phyloP scores from a whole-genome alignment of 2,329 filamentous ascomycete genomes.

The Elsinoe arachidis region DNA sequence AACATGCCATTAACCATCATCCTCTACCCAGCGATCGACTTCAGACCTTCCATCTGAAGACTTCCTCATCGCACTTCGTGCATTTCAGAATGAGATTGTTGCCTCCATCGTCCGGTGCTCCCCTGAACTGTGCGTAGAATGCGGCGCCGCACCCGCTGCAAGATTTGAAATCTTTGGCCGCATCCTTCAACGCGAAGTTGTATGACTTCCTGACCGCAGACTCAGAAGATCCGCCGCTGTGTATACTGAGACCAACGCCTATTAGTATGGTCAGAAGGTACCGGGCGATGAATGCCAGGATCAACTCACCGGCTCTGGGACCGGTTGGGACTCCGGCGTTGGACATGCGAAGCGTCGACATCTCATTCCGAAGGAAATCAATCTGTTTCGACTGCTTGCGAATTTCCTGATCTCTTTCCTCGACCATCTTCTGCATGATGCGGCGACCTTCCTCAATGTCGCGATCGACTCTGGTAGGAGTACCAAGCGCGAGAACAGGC shows the following conservation, averaged over 20 bases:
- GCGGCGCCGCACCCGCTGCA: not conserved
- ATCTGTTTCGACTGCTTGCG: not conserved
- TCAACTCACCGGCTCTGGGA: not conserved
- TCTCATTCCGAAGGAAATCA: not conserved
- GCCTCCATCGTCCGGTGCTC: conserved; percentile 1
- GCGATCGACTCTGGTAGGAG: not conserved
- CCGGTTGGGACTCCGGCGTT: not conserved
- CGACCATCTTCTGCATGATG: not conserved
- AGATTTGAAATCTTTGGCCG: conserved; percentile 8
- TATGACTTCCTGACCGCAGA: conserved; percentile 1
- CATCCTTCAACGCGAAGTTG: conserved; percentile 6
- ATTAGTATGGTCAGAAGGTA: not conserved
- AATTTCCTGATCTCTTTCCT: not conserved
- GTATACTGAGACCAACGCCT: not conserved
- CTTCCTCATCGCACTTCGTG: conserved; percentile 9
- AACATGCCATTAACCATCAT: too few species aligned
- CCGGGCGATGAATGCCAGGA: not conserved
- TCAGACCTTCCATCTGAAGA: conserved; percentile 7
- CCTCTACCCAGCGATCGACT: too few species aligned
- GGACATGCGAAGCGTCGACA: conserved; percentile 1
- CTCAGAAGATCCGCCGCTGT: not conserved
- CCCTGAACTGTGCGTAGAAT: conserved; percentile 10
- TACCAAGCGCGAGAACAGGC: not conserved
- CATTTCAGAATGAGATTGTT: conserved; percentile 12
- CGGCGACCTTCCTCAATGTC: conserved; percentile 8